Evolutionary conservation across 2,329 filamentous ascomycete genomes (phyloP).

Genomic region (Byssochlamys sp.): DNA sequence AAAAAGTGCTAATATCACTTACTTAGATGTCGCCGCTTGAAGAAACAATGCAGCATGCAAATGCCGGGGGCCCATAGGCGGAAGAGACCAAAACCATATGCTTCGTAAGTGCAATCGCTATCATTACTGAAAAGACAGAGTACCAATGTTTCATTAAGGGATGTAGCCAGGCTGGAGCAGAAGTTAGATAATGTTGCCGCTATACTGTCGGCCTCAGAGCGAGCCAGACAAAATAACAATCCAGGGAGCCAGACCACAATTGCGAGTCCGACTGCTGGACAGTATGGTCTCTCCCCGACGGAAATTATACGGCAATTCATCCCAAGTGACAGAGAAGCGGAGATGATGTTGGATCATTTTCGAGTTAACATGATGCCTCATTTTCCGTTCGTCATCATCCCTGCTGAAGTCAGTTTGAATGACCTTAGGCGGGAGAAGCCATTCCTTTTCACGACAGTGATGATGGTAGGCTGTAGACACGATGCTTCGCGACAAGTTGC

Average conservation of each 20-base stretch:
- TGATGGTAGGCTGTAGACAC: slow-evolving; percentile 12
- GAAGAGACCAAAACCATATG: slow-evolving; percentile 1
- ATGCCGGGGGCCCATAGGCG: slow-evolving; percentile 16
- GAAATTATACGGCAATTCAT: slow-evolving; percentile 2
- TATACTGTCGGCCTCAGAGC: slow-evolving; percentile 9
- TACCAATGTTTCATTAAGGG: slow-evolving; percentile 6
- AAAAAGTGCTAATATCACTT: background rate
- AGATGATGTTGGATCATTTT: slow-evolving; percentile 7
- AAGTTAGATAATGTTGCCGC: slow-evolving; percentile 20
- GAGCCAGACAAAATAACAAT: slow-evolving; percentile 1
- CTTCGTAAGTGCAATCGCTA: background rate
- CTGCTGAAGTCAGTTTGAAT: slow-evolving; percentile 6
- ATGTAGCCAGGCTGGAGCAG: slow-evolving; percentile 16
- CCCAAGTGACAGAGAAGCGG: slow-evolving; percentile 6
- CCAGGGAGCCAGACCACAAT: background rate
- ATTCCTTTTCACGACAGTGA: slow-evolving; percentile 14
- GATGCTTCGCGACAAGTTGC: slow-evolving; percentile 8
- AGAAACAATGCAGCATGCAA: slow-evolving; percentile 17
- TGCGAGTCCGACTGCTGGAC: background rate
- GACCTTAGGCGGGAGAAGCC: slow-evolving; percentile 14
- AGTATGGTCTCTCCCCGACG: background rate
- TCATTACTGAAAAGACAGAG: background rate
- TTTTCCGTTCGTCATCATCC: slow-evolving; percentile 19
- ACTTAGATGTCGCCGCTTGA: slow-evolving; percentile 18
- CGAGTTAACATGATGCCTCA: slow-evolving; percentile 10